Conservation (phyloP, 345 rosid species). For the Salix viminalis region DNA sequence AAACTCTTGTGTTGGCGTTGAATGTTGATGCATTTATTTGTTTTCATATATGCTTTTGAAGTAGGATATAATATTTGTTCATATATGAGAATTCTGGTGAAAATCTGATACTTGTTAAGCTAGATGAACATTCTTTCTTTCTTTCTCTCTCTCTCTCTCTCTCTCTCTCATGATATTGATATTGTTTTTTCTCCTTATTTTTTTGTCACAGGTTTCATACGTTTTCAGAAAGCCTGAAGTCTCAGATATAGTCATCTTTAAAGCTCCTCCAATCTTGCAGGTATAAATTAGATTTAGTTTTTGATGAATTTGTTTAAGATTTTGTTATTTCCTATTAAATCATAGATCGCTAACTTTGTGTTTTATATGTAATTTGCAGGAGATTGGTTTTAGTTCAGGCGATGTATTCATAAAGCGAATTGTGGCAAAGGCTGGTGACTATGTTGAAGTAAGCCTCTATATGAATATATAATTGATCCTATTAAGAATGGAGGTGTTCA, state of each 20-base stretch:
- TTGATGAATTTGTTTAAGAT: neutral
- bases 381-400: slow-evolving; percentile 52
- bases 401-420: slow-evolving; percentile 86
- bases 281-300: slow-evolving; percentile 23
- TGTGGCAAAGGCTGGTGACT: slow-evolving; percentile 86
- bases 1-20: neutral
- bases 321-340: neutral
- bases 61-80: neutral
- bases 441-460: slow-evolving; percentile 65
- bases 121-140: neutral
- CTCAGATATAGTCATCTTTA: slow-evolving; percentile 76
- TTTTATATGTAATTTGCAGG: slow-evolving; percentile 35
- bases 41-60: neutral
- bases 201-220: slow-evolving; percentile 61
- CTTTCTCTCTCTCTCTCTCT: neutral
- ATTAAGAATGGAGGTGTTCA: slow-evolving; percentile 12
- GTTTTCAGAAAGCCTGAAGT: slow-evolving; percentile 78
- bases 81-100: neutral
- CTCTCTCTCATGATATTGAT: neutral
- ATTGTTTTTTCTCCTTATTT: neutral
- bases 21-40: neutral
- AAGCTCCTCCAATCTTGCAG: slow-evolving; percentile 78
- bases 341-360: slow-evolving; percentile 14
- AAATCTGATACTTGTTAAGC: neutral
- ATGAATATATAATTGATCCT: slow-evolving; percentile 17